A percentile compares a stretch with the other conserved stretches of the same genome.
phyloP scores from a whole-genome alignment of 768 basidiomycete species.

The Lentinula sp. region DNA sequence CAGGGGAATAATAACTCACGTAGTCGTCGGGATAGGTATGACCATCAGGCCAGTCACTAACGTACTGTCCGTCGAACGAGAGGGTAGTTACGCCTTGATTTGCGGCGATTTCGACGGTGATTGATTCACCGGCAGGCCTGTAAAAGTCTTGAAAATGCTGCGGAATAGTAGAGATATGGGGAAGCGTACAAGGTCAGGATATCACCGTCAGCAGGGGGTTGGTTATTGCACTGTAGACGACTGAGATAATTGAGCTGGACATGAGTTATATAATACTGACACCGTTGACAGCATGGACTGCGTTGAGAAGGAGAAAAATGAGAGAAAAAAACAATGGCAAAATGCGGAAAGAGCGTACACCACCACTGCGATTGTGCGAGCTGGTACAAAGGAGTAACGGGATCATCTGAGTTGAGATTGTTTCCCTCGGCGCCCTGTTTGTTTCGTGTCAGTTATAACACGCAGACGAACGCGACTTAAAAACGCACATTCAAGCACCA shows the following conservation, averaged over 20 bases:
- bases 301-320: background rate
- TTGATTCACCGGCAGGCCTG: constrained; percentile 43
- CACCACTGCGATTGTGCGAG: constrained; percentile 6
- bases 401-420: constrained; percentile 6
- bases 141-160: background rate
- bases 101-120: constrained; percentile 42
- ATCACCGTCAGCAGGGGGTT: constrained; percentile 9
- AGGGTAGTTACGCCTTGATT: constrained; percentile 44
- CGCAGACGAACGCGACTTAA: background rate
- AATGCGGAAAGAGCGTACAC: background rate
- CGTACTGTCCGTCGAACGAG: constrained; percentile 31
- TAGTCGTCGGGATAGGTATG: constrained; percentile 35
- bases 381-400: constrained; percentile 4
- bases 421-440: background rate
- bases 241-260: background rate
- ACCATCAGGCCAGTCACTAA: constrained; percentile 43
- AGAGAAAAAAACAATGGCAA: background rate
- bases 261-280: background rate
- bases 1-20: constrained; percentile 21
- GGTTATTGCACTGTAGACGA: constrained; percentile 3
- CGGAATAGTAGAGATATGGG: background rate
- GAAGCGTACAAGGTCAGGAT: constrained; percentile 5
- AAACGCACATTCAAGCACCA: constrained; percentile 9
- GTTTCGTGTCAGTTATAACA: background rate
- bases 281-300: constrained; percentile 1